Percentiles rank a stretch among this genome's conserved stretches.
Conservation (phyloP, 495 filamentous ascomycete genomes). For the Daldinia caldariorum region DNA sequence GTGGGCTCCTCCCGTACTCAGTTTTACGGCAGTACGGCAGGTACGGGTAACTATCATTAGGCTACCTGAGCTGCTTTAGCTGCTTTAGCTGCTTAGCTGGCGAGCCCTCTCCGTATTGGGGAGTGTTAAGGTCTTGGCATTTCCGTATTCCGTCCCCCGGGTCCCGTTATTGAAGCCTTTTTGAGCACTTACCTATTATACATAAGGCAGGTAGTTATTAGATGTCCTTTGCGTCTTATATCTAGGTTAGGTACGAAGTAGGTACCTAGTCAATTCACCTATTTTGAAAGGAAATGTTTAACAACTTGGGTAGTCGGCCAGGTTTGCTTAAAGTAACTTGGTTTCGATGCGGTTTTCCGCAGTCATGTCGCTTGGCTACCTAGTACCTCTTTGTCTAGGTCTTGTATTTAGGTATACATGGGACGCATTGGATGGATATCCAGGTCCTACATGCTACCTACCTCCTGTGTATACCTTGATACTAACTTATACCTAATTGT, state of each 20-base stretch:
- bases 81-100: not conserved
- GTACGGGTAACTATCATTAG: slow-evolving; percentile 27
- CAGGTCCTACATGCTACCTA: not conserved
- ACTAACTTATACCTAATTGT: not conserved
- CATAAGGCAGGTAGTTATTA: too few species aligned
- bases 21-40: too few species aligned
- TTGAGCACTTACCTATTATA: too few species aligned
- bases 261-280: too few species aligned
- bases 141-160: slow-evolving; percentile 26
- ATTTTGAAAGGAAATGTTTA: not conserved
- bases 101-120: slow-evolving; percentile 26
- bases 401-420: slow-evolving; percentile 4
- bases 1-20: not conserved
- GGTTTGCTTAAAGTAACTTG: slow-evolving; percentile 35
- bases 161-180: not conserved
- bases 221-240: too few species aligned
- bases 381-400: slow-evolving; percentile 9
- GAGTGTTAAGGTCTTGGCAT: slow-evolving; percentile 23
- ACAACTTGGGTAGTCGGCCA: slow-evolving; percentile 14
- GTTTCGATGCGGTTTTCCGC: slow-evolving; percentile 34
- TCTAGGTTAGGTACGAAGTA: too few species aligned
- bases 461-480: slow-evolving; percentile 8
- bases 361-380: slow-evolving; percentile 21
- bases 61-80: not conserved
- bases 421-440: not conserved